Evolutionary conservation across 2,329 filamentous ascomycete species (phyloP).

Genomic region (Calonectria ilicicola): DNA sequence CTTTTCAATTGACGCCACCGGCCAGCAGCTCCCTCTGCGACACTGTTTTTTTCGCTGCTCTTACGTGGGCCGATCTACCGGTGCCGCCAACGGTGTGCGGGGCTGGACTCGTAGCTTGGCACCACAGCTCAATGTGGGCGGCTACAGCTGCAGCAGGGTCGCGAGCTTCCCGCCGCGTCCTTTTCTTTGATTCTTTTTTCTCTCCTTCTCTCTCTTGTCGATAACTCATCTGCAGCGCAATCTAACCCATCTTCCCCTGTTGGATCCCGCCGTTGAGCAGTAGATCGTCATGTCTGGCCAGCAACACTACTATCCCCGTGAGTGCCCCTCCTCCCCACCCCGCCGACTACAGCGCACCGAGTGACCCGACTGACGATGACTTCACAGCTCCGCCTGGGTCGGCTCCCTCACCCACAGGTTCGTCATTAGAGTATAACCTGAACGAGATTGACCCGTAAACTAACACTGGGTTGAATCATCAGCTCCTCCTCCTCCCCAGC

Average conservation of each 20-base stretch:
- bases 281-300: constrained; percentile 52
- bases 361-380: constrained; percentile 32
- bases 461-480: constrained; percentile 27
- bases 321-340: constrained; percentile 35
- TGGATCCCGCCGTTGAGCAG: neutral
- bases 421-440: constrained; percentile 20
- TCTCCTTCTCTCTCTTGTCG: neutral
- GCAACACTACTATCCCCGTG: constrained; percentile 62
- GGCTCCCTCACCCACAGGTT: constrained; percentile 45
- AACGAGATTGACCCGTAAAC: constrained; percentile 7
- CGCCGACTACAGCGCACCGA: constrained; percentile 5
- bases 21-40: neutral
- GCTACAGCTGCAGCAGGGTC: constrained; percentile 25
- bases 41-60: neutral
- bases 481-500: constrained; percentile 40
- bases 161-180: constrained; percentile 1
- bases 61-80: constrained; percentile 8
- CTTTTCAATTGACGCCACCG: neutral
- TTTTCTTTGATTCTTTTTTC: constrained; percentile 9
- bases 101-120: constrained; percentile 24
- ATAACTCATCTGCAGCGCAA: neutral
- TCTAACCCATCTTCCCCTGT: neutral
- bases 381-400: constrained; percentile 56
- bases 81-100: constrained; percentile 16
- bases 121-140: constrained; percentile 22